These are phyloP conservation scores for Neophaeococcomyces aloes DNA, from an alignment of 2,329 filamentous ascomycete genomes.

Conservation along the genomic window DNA sequence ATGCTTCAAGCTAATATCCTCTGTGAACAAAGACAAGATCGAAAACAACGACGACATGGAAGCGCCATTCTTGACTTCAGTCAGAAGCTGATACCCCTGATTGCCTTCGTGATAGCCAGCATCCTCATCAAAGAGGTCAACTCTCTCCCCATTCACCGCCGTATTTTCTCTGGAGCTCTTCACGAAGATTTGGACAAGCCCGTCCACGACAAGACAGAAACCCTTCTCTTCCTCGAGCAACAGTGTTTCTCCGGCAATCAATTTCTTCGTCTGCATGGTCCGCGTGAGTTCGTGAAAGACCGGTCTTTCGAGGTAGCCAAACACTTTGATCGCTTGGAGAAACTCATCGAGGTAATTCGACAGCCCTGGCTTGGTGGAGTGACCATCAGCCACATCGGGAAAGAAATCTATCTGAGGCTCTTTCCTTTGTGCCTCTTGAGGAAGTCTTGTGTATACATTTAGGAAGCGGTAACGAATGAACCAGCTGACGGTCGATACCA, in stretches of 20 bases:
- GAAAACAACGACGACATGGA: conserved; percentile 98
- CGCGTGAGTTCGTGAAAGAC: conserved; percentile 96
- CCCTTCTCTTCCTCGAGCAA: conserved; percentile 95
- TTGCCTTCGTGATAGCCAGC: conserved; percentile 49
- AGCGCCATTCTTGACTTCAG: conserved; percentile 93
- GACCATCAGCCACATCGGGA: conserved; percentile 81
- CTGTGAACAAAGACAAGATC: conserved; percentile 91
- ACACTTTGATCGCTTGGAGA: conserved; percentile 95
- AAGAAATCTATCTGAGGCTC: conserved; percentile 93
- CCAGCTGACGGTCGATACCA: conserved; percentile 84
- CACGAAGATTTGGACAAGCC: conserved; percentile 93
- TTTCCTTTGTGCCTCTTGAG: conserved; percentile 88
- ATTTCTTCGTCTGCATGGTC: conserved; percentile 94
- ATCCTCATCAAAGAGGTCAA: conserved; percentile 59
- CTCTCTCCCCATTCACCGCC: conserved; percentile 23
- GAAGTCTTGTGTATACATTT: conserved; percentile 91
- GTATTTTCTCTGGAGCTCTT: conserved; percentile 58
- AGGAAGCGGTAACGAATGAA: conserved; percentile 89
- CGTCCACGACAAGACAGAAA: conserved; percentile 94
- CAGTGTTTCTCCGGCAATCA: conserved; percentile 91
- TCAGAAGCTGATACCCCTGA: conserved; percentile 87
- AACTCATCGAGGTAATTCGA: conserved; percentile 98
- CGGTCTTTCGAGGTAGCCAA: conserved; percentile 88
- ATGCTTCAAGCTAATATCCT: conserved; percentile 72
- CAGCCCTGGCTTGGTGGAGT: conserved; percentile 69